Evolutionary conservation across 1,284 basidiomycete species (phyloP).

Genomic region (Pascua guehoae): DNA sequence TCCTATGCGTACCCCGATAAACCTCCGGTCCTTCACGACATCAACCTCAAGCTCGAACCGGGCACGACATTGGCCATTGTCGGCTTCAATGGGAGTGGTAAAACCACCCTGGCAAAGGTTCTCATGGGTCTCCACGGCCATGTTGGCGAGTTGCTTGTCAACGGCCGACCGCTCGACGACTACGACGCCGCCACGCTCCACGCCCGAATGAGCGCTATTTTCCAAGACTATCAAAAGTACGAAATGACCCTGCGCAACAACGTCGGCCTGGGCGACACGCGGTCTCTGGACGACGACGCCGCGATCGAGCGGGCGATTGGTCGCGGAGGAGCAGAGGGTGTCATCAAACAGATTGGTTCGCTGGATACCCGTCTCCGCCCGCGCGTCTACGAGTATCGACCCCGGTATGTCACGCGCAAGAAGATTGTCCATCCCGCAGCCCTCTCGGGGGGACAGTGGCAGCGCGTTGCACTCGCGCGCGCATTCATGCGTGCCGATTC

Average conservation of each 20-base stretch:
- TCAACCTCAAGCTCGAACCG: slow-evolving; percentile 64
- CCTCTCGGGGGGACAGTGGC: slow-evolving; percentile 60
- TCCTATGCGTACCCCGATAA: slow-evolving; percentile 67
- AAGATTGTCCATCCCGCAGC: too few species aligned
- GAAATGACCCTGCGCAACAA: slow-evolving; percentile 69
- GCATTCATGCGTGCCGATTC: slow-evolving; percentile 65
- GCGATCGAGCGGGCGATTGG: slow-evolving; percentile 61
- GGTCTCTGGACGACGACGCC: slow-evolving; percentile 28
- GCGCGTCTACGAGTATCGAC: too few species aligned
- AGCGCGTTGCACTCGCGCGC: slow-evolving; percentile 73
- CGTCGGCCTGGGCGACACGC: slow-evolving; percentile 67
- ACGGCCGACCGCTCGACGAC: slow-evolving; percentile 62
- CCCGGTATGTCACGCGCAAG: too few species aligned
- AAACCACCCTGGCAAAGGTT: slow-evolving; percentile 74
- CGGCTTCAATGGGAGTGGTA: slow-evolving; percentile 55
- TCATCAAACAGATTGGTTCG: slow-evolving; percentile 23
- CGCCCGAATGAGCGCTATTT: slow-evolving; percentile 51
- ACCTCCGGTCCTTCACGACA: slow-evolving; percentile 59
- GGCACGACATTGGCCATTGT: slow-evolving; percentile 78
- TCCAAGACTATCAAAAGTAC: slow-evolving; percentile 72
- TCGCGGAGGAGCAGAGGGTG: slow-evolving; percentile 60
- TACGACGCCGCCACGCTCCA: slow-evolving; percentile 67
- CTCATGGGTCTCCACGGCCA: slow-evolving; percentile 66
- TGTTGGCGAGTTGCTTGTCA: slow-evolving; percentile 62
- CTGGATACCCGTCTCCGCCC: not conserved